Conservation (phyloP, 2,329 filamentous ascomycete species). For the Alternaria novae-zelandiae region DNA sequence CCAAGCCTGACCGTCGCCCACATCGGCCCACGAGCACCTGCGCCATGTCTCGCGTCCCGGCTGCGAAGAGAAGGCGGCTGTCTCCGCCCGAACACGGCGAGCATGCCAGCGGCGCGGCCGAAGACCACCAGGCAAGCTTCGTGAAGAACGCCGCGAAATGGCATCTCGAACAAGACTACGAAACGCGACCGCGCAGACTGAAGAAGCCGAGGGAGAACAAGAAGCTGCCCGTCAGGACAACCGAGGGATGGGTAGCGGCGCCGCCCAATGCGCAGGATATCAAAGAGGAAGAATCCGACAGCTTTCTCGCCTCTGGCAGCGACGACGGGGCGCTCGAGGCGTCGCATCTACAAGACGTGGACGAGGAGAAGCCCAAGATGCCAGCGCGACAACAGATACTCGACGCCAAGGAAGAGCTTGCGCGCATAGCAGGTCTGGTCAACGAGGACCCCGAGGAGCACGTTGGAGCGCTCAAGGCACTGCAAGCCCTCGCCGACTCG, state of each 20-base stretch:
- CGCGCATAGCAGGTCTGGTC: slow-evolving; percentile 77
- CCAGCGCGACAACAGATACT: slow-evolving; percentile 80
- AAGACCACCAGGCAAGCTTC: slow-evolving; percentile 59
- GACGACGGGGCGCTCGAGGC: slow-evolving; percentile 60
- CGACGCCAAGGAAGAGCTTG: slow-evolving; percentile 90
- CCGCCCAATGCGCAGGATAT: slow-evolving; percentile 49
- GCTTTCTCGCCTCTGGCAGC: slow-evolving; percentile 66
- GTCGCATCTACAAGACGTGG: slow-evolving; percentile 46
- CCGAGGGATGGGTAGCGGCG: slow-evolving; percentile 75
- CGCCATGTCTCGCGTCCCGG: slow-evolving; percentile 43
- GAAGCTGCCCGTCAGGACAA: slow-evolving; percentile 84
- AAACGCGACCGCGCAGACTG: slow-evolving; percentile 75
- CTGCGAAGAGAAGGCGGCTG: slow-evolving; percentile 46
- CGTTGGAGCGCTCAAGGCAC: slow-evolving; percentile 75
- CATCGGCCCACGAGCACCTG: neutral
- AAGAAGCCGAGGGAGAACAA: slow-evolving; percentile 76
- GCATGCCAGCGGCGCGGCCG: slow-evolving; percentile 18
- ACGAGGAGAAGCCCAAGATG: slow-evolving; percentile 66
- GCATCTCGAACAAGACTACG: slow-evolving; percentile 93
- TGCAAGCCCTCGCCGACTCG: slow-evolving; percentile 76
- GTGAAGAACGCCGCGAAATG: slow-evolving; percentile 79
- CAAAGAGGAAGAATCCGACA: slow-evolving; percentile 64
- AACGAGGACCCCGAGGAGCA: slow-evolving; percentile 96
- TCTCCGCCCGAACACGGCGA: slow-evolving; percentile 43
- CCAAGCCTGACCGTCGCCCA: neutral